phyloP scores from a whole-genome alignment of 2,329 filamentous ascomycete species.

The Claviceps sp. region DNA sequence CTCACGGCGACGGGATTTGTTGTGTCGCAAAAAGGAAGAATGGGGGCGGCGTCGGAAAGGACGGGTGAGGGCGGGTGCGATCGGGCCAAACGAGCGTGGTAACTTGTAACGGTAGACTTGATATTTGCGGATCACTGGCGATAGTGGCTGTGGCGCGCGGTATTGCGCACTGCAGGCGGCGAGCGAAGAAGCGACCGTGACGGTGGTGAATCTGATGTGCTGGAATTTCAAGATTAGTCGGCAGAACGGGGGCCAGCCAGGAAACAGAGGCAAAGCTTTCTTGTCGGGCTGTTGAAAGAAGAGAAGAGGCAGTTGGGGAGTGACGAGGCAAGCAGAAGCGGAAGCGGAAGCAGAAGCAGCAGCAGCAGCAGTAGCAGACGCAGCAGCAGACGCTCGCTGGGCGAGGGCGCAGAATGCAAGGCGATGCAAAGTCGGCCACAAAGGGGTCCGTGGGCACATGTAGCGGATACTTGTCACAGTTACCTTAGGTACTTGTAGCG shows the following conservation, averaged over 20 bases:
- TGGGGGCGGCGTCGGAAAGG: neutral
- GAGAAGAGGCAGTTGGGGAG: neutral
- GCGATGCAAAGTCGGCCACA: conserved; percentile 5
- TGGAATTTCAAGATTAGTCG: neutral
- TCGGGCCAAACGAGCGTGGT: neutral
- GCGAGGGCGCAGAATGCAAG: conserved; percentile 5
- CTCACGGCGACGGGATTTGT: no score
- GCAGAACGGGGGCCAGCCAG: neutral
- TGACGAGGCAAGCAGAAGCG: conserved; percentile 1
- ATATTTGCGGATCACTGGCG: neutral
- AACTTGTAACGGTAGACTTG: neutral
- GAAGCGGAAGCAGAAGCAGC: no score
- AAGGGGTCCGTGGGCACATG: neutral
- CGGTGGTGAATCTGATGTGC: neutral
- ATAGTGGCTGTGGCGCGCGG: neutral
- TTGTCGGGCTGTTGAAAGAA: neutral
- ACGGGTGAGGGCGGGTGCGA: neutral
- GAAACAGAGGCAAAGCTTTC: neutral
- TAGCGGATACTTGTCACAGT: neutral
- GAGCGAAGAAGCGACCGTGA: neutral
- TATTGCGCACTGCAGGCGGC: neutral
- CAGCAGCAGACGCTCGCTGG: neutral
- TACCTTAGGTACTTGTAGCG: no score
- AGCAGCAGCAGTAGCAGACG: no score
- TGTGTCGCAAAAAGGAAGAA: neutral